phyloP scores from a whole-genome alignment of 2,329 filamentous ascomycete genomes.

The Ascochyta rabiei region DNA sequence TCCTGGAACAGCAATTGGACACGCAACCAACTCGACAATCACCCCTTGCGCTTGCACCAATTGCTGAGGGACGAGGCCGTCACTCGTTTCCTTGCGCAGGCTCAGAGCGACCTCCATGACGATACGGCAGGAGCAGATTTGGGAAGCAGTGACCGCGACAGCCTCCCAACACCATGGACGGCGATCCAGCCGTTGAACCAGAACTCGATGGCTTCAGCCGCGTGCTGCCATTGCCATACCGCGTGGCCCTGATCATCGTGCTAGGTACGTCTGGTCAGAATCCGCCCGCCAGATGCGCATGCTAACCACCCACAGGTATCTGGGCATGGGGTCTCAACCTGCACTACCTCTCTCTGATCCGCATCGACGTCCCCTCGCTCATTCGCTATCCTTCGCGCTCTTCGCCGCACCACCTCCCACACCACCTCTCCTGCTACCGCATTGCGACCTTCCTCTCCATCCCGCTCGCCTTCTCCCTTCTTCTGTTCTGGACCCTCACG shows the following conservation, averaged over 20 bases:
- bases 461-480: constrained; percentile 72
- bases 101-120: constrained; percentile 22
- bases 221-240: constrained; percentile 85
- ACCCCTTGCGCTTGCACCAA: constrained; percentile 31
- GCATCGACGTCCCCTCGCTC: constrained; percentile 85
- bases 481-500: constrained; percentile 84
- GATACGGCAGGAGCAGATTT: constrained; percentile 20
- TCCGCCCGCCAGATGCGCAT: background rate
- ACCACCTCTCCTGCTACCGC: constrained; percentile 84
- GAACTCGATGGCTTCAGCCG: constrained; percentile 84
- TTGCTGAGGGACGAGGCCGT: constrained; percentile 9
- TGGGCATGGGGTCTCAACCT: constrained; percentile 97
- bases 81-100: constrained; percentile 13
- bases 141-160: constrained; percentile 31
- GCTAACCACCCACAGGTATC: constrained; percentile 64
- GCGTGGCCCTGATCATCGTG: constrained; percentile 83
- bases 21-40: constrained; percentile 28
- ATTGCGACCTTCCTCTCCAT: constrained; percentile 78
- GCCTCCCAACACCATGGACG: constrained; percentile 63
- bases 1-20: constrained; percentile 38
- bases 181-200: constrained; percentile 71
- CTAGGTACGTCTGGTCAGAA: constrained; percentile 64
- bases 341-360: constrained; percentile 77
- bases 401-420: constrained; percentile 71
- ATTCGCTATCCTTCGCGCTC: constrained; percentile 83